Conservation (phyloP, 2,329 filamentous ascomycete genomes). For the Capronia americana region DNA sequence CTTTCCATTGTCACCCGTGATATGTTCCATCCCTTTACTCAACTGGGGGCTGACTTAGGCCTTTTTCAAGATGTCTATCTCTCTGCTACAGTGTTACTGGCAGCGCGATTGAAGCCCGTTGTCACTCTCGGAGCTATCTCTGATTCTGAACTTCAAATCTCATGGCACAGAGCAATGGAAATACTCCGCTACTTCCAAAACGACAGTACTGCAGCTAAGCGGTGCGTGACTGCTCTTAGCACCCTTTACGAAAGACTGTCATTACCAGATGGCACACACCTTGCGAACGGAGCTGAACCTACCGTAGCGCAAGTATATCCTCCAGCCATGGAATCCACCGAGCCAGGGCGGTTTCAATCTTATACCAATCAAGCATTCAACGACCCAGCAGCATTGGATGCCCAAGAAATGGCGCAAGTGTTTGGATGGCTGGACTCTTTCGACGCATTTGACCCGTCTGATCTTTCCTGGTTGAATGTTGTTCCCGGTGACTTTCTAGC, state of each 20-base stretch:
- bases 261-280: background rate
- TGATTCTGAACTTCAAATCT: conserved; percentile 1
- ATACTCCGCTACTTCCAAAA: conserved; percentile 18
- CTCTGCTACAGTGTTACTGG: conserved; percentile 46
- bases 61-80: conserved; percentile 41
- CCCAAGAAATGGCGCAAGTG: conserved; percentile 11
- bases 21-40: background rate
- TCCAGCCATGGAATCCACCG: background rate
- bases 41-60: background rate
- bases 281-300: background rate
- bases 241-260: conserved; percentile 20
- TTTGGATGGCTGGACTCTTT: conserved; percentile 20
- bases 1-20: no score
- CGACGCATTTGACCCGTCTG: conserved; percentile 9
- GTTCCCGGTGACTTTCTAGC: conserved; percentile 16
- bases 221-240: conserved; percentile 22
- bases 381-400: conserved; percentile 8
- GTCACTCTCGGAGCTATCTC: conserved; percentile 19
- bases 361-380: background rate
- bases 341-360: background rate
- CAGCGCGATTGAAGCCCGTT: conserved; percentile 39
- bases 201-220: conserved; percentile 20
- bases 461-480: conserved; percentile 25
- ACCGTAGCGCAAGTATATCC: background rate
- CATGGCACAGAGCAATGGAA: conserved; percentile 20